Conservation (phyloP, 352 stramenopile species). For the Pythium apleroticum region DNA sequence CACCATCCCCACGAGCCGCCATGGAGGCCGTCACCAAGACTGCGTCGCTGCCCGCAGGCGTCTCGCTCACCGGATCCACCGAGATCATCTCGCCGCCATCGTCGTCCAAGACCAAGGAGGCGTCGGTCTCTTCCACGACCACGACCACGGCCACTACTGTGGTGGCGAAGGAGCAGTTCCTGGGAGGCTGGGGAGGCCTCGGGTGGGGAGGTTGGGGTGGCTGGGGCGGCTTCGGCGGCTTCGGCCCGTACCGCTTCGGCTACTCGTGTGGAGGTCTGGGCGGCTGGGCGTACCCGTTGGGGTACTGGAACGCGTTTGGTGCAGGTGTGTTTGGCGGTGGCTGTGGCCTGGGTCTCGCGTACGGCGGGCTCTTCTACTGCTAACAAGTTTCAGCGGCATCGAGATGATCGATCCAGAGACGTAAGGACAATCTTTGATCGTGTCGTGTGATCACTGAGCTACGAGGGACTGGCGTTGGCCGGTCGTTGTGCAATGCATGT, state of each 20-base stretch:
- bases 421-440: too few species aligned
- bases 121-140: background rate
- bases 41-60: background rate
- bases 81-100: background rate
- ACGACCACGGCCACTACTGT: background rate
- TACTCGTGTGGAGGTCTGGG: conserved; percentile 28
- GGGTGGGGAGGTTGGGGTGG: conserved; percentile 2
- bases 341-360: conserved; percentile 19
- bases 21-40: conserved; percentile 1
- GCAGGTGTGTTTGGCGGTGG: conserved; percentile 15
- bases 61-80: background rate
- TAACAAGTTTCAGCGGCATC: too few species aligned
- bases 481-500: too few species aligned
- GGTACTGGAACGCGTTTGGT: conserved; percentile 38
- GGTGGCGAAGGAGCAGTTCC: conserved; percentile 1
- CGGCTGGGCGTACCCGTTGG: conserved; percentile 39
- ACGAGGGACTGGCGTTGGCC: too few species aligned
- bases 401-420: too few species aligned
- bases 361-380: conserved; percentile 17
- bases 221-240: conserved; percentile 3
- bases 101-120: conserved; percentile 1
- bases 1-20: background rate
- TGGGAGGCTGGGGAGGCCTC: conserved; percentile 1
- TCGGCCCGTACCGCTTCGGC: conserved; percentile 15
- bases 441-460: too few species aligned